Evolutionary conservation across 345 rosid species (phyloP), one percentile per base, ranked within the genome.

Genomic region (Eutrema yunnanense): DNA sequence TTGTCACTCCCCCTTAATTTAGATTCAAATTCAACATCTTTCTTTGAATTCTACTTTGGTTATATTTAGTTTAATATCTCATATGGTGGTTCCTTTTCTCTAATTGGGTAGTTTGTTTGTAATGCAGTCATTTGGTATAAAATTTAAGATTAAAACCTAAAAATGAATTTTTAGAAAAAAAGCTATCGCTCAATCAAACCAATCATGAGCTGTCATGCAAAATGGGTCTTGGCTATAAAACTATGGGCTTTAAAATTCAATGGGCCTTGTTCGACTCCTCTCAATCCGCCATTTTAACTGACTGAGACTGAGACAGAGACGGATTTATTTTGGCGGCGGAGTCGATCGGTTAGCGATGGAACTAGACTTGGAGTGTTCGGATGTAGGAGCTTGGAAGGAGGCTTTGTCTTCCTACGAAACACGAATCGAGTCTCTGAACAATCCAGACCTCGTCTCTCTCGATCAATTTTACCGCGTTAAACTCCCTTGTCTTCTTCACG

Each of bases 391-490:
- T 8, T 93, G 97, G 98, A 82, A 79, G 34, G 81, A 85, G 38
- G 85, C 84, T 2, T 80, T 90, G 62, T 73, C 85, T 47, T 76
- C 88, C 0, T 93, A 93, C 81, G 69, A 86, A 8, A 40, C 82
- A 5, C 79, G 84, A 43, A 65, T 89, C 19, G 78, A 85, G 34
- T 79, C 92, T 58, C 82, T 86, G n/a, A 82, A 84, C 82, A 94
- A 91, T 46, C 87, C 92, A 12, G 79, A 86, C 52, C 87, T 94
- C 33, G 26, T 83, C 66, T 78, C 91, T 73, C 89, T 94, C 34
- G 97, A 91, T 68, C 81, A 85, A 33, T 89, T 83, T 67, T 89
- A 94, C 90, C 78, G 90, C 59, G 13, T 78, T 56, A 55, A 84
- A 29, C 90, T 94, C 49, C 96, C 97, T 29, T 65, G 82, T 70